A percentile compares a stretch with the other conserved stretches of the same genome.
Conservation (phyloP, 2,329 filamentous ascomycete species). For the Fusarium bactridioides region DNA sequence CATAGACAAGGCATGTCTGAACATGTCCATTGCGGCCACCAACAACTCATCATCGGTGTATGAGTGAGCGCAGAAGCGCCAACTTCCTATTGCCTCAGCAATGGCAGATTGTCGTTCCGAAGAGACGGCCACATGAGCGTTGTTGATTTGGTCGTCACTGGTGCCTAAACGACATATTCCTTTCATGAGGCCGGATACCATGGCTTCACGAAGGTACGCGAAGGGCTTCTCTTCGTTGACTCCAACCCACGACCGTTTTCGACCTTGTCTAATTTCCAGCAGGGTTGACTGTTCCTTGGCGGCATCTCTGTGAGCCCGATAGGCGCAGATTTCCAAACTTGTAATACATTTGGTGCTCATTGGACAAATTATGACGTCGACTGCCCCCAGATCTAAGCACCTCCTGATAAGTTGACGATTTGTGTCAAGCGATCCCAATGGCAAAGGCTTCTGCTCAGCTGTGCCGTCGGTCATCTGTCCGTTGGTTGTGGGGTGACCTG, state of each 20-base stretch:
- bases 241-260: slow-evolving; percentile 92
- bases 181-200: slow-evolving; percentile 91
- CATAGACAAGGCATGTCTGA: slow-evolving; percentile 85
- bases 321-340: slow-evolving; percentile 82
- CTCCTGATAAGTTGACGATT: slow-evolving; percentile 63
- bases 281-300: slow-evolving; percentile 76
- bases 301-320: slow-evolving; percentile 80
- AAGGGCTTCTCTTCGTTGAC: slow-evolving; percentile 86
- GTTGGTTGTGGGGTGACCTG: slow-evolving; percentile 37
- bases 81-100: slow-evolving; percentile 74
- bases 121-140: slow-evolving; percentile 73
- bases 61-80: slow-evolving; percentile 90
- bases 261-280: slow-evolving; percentile 74
- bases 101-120: slow-evolving; percentile 71
- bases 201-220: slow-evolving; percentile 87
- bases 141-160: slow-evolving; percentile 67
- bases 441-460: slow-evolving; percentile 46
- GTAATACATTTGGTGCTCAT: slow-evolving; percentile 77
- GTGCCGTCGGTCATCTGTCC: slow-evolving; percentile 50
- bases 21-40: slow-evolving; percentile 84
- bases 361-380: slow-evolving; percentile 85
- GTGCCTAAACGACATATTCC: slow-evolving; percentile 80
- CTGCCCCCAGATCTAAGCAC: slow-evolving; percentile 85
- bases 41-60: slow-evolving; percentile 91
- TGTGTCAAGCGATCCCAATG: slow-evolving; percentile 40